phyloP scores from a whole-genome alignment of 2,329 filamentous ascomycete species.

The Cladorrhinum sp. region DNA sequence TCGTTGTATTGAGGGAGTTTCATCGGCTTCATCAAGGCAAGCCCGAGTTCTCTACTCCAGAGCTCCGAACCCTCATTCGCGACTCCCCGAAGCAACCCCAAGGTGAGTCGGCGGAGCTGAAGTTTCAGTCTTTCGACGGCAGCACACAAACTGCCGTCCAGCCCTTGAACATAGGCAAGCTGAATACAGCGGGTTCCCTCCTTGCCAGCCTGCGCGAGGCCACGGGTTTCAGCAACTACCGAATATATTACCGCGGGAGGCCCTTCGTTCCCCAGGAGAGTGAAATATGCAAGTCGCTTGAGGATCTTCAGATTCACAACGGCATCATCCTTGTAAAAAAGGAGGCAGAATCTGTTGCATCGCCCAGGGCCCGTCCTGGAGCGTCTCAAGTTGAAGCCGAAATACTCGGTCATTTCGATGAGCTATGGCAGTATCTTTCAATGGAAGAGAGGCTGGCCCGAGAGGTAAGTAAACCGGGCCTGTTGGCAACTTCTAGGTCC shows the following conservation, averaged over 20 bases:
- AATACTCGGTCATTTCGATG: conserved; percentile 76
- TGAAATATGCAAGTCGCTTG: conserved; percentile 59
- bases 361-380: conserved; percentile 46
- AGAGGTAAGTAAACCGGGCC: conserved; percentile 47
- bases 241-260: conserved; percentile 66
- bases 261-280: conserved; percentile 60
- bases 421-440: conserved; percentile 77
- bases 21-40: conserved; percentile 62
- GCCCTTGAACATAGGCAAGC: conserved; percentile 62
- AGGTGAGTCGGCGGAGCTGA: conserved; percentile 64
- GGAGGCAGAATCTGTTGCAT: conserved; percentile 45
- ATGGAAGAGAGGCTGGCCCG: conserved; percentile 67
- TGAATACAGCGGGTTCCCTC: conserved; percentile 69
- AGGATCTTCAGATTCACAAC: conserved; percentile 63
- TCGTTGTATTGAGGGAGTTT: conserved; percentile 66
- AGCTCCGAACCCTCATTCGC: conserved; percentile 52
- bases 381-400: conserved; percentile 69
- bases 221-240: conserved; percentile 74
- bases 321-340: conserved; percentile 66
- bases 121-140: conserved; percentile 71
- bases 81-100: conserved; percentile 50
- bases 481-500: not conserved
- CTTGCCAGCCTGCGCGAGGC: conserved; percentile 62
- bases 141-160: conserved; percentile 57
- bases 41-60: conserved; percentile 57